phyloP scores from a whole-genome alignment of 495 filamentous ascomycete genomes.

The Xylaria venustula region DNA sequence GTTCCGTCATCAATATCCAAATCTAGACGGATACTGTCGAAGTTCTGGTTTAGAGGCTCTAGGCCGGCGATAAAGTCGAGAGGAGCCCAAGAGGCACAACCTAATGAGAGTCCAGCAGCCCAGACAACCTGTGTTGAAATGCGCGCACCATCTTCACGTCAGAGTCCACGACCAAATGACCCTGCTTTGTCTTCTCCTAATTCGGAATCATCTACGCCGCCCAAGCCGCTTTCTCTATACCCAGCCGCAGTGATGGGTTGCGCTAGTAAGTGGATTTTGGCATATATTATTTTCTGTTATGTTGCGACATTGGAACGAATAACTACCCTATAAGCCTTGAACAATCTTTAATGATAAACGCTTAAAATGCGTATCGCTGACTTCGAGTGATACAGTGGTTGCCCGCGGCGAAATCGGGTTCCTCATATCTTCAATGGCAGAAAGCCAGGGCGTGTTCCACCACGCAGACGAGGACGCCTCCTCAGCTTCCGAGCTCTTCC shows the following conservation, averaged over 20 bases:
- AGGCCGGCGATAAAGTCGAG: not conserved
- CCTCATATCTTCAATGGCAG: constrained; percentile 68
- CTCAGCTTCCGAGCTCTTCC: constrained; percentile 43
- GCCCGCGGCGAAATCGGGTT: constrained; percentile 79
- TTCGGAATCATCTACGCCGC: constrained; percentile 6
- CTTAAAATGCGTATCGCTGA: no score
- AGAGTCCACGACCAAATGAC: not conserved
- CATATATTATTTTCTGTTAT: no score
- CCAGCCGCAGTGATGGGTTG: constrained; percentile 57
- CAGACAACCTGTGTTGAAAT: not conserved
- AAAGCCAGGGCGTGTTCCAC: constrained; percentile 57
- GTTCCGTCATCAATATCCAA: not conserved
- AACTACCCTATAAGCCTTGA: no score
- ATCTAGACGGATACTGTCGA: not conserved
- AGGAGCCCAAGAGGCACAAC: not conserved
- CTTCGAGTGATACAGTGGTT: constrained; percentile 56
- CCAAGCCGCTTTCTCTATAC: constrained; percentile 56
- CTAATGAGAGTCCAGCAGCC: not conserved
- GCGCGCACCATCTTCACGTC: not conserved
- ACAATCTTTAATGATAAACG: no score
- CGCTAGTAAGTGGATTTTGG: not conserved
- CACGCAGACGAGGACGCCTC: constrained; percentile 35
- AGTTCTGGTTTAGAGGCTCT: not conserved
- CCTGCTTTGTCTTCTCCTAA: not conserved
- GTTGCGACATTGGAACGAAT: no score